A percentile compares a stretch with the other conserved stretches of the same genome.
Evolutionary conservation across 2,329 filamentous ascomycete species (phyloP).

Genomic region (Diplocarpon mali): DNA sequence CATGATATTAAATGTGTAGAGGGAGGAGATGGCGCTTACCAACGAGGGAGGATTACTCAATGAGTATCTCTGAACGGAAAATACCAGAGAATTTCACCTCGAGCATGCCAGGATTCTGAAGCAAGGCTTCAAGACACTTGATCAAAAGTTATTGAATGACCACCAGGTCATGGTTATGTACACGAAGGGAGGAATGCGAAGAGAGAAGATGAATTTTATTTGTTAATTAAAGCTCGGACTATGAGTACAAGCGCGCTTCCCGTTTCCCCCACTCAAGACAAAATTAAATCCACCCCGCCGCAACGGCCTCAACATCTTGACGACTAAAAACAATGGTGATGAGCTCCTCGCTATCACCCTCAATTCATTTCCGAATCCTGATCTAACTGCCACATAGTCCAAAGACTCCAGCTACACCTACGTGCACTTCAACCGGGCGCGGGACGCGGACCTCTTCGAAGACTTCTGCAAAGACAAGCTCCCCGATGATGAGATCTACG

Average conservation of each 20-base stretch:
- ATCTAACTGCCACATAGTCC: constrained; percentile 17
- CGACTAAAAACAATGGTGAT: too few species aligned
- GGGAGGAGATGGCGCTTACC: background rate
- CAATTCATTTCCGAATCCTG: background rate
- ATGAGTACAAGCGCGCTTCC: background rate
- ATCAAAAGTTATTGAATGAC: too few species aligned
- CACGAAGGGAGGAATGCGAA: too few species aligned
- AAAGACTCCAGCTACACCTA: constrained; percentile 69
- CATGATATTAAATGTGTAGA: constrained; percentile 36
- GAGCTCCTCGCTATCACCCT: background rate
- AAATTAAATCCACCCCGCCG: too few species aligned
- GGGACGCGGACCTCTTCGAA: constrained; percentile 70
- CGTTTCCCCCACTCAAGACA: background rate
- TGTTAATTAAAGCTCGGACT: too few species aligned
- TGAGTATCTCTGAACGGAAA: too few species aligned
- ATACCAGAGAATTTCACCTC: too few species aligned
- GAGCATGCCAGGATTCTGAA: too few species aligned
- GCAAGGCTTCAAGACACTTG: too few species aligned
- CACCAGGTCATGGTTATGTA: too few species aligned
- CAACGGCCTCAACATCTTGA: too few species aligned
- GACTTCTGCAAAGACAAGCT: constrained; percentile 61
- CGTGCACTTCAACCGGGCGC: constrained; percentile 61
- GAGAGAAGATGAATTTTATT: too few species aligned
- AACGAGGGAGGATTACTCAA: background rate
- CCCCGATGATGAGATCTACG: constrained; percentile 70